These are phyloP conservation scores for Blyttiomyces sp. DNA, from an alignment of 371 early-diverging fungal genomes.

Conservation along the genomic window DNA sequence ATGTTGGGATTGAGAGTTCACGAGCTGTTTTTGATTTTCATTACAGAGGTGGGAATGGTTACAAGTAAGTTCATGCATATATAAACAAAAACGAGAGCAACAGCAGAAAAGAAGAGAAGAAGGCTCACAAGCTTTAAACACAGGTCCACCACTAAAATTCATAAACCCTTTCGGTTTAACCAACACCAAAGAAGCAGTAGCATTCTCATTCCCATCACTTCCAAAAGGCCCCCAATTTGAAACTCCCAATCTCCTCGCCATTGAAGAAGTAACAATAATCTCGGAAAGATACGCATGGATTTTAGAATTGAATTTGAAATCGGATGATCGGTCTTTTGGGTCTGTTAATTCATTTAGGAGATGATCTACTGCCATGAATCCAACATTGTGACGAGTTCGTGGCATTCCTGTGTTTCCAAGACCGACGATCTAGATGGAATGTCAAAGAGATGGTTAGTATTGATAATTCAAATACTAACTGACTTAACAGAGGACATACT, in stretches of 20 bases:
- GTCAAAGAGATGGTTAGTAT: neutral
- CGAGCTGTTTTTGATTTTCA: slow-evolving; percentile 4
- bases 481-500: too few species aligned
- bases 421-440: slow-evolving; percentile 75
- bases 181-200: slow-evolving; percentile 15
- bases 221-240: too few species aligned
- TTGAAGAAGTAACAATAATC: too few species aligned
- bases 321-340: too few species aligned
- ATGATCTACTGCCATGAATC: slow-evolving; percentile 67
- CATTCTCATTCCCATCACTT: neutral
- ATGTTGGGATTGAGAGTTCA: slow-evolving; percentile 10
- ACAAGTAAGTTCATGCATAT: too few species aligned
- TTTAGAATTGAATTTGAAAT: too few species aligned
- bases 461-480: neutral
- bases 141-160: slow-evolving; percentile 69
- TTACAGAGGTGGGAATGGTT: too few species aligned
- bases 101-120: neutral
- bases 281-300: too few species aligned
- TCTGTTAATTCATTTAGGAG: too few species aligned
- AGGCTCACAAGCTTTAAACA: slow-evolving; percentile 61
- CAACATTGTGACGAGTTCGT: slow-evolving; percentile 71
- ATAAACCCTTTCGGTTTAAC: slow-evolving; percentile 65
- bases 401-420: slow-evolving; percentile 66
- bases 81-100: neutral
- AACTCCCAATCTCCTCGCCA: too few species aligned